phyloP scores from a whole-genome alignment of 2,329 filamentous ascomycete genomes.

The Grosmannia clavigera region DNA sequence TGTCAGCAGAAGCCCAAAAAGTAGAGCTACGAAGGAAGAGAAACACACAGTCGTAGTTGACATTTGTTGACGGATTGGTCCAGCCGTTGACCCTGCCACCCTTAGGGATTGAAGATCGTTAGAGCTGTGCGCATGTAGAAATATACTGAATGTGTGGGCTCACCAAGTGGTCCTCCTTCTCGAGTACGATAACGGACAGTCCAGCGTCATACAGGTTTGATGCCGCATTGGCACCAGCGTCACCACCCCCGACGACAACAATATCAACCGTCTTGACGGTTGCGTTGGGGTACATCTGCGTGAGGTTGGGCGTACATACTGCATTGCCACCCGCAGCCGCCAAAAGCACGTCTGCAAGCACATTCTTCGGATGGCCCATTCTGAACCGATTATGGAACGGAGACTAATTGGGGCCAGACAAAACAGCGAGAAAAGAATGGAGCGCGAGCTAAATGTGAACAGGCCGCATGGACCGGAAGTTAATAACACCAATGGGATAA shows the following conservation, averaged over 20 bases:
- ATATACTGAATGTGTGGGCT: background rate
- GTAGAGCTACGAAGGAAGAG: background rate
- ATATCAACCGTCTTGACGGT: conserved; percentile 16
- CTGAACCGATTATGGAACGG: background rate
- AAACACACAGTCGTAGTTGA: conserved; percentile 17
- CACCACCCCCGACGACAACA: conserved; percentile 24
- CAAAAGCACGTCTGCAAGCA: background rate
- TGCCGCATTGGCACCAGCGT: conserved; percentile 24
- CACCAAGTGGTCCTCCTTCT: conserved; percentile 21
- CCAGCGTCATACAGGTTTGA: conserved; percentile 22
- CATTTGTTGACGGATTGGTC: conserved; percentile 24
- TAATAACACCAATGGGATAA: background rate
- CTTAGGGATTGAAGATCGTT: conserved; percentile 11
- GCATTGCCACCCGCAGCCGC: background rate
- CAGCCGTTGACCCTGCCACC: conserved; percentile 39
- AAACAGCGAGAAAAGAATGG: background rate
- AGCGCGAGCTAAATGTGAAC: background rate
- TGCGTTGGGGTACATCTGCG: background rate
- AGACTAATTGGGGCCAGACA: background rate
- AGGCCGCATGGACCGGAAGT: no score
- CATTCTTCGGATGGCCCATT: background rate
- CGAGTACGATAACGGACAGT: conserved; percentile 22
- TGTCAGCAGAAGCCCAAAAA: background rate
- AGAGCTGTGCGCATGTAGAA: background rate
- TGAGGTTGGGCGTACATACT: background rate